Evolutionary conservation across 805 yeast genomes (phyloP), one percentile per base, ranked within the genome.

Genomic region (Ogataea siamensis): DNA sequence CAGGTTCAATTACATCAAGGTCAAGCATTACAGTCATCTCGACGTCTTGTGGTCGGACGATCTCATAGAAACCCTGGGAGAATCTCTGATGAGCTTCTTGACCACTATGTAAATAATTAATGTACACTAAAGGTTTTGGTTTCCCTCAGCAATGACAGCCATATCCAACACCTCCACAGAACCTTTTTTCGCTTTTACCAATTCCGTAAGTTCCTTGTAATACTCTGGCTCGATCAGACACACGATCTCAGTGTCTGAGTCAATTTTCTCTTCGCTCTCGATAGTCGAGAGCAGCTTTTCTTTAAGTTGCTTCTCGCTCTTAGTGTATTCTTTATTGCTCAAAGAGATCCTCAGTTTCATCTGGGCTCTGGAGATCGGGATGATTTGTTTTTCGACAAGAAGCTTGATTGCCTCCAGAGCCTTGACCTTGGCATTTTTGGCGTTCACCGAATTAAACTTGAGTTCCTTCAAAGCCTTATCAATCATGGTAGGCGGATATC

Each of bases 21-120:
- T 91, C 5, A 73, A 75, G 0, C 73, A 70, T 7, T 91, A 91
- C 58, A 78, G 88, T 12, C 99, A 91, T 60, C 64, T 91, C 36
- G 99, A 91, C 61, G 95, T 88, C 1, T 66, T 89, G 10, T 91
- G 99, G 99, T 91, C 97, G 0, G 78, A 74, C 52, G 89, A 86
- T 54, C 80, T 80, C 2, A 68, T 76, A 18, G 78, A 76, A 4
- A 71, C 69, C 29, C 74, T 91, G 14, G 96, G 94, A 1, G 61
- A 59, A 34, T 70, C 67, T 8, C 48, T 74, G 19, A 36, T 68
- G 3, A 49, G 54, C 4, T 69, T 66, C 43, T 19, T 19, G 7
- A 25, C 28, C 32, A 28, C 31, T 18, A 27, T 30, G 32, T 31
- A 37, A 32, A 26, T 28, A 23, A 22, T 29, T 28, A 35, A 30